phyloP scores from a whole-genome alignment of 305 asterid species.

The Striga hermonthica region DNA sequence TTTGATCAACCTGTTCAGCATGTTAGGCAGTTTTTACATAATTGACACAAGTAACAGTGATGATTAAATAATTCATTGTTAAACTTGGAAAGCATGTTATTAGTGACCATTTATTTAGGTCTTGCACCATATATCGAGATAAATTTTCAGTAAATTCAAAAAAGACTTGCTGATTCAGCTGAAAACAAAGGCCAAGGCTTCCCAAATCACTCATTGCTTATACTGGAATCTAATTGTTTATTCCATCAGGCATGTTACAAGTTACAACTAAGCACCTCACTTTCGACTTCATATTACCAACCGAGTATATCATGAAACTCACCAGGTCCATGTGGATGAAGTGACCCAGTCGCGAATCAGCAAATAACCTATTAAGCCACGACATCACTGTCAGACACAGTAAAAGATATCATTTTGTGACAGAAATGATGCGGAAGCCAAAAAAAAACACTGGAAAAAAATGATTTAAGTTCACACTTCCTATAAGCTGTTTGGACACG shows the following conservation, averaged over 20 bases:
- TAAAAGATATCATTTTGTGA: conserved; percentile 7
- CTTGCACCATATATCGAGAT: not conserved
- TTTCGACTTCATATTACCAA: conserved; percentile 10
- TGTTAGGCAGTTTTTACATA: not conserved
- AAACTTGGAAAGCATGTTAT: too few species aligned
- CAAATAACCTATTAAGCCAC: conserved; percentile 54
- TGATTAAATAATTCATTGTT: not conserved
- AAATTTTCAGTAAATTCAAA: not conserved
- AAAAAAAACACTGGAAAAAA: conserved; percentile 3
- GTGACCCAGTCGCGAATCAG: conserved; percentile 61
- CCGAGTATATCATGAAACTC: conserved; percentile 33
- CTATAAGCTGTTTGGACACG: conserved; percentile 56
- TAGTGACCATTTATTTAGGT: too few species aligned
- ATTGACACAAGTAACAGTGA: not conserved
- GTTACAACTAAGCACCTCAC: not conserved
- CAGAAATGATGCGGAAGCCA: not conserved
- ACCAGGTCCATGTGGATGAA: conserved; percentile 88
- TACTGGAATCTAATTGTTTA: not conserved
- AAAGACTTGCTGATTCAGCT: not conserved
- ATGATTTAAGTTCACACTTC: conserved; percentile 41
- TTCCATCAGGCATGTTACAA: conserved; percentile 1
- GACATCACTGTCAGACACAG: conserved; percentile 28
- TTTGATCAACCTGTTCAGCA: not conserved
- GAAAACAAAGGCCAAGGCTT: not conserved
- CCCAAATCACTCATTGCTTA: not conserved